Evolutionary conservation across 768 basidiomycete genomes (phyloP), one percentile per base, ranked within the genome.

Genomic region (Boletus sensibilis): DNA sequence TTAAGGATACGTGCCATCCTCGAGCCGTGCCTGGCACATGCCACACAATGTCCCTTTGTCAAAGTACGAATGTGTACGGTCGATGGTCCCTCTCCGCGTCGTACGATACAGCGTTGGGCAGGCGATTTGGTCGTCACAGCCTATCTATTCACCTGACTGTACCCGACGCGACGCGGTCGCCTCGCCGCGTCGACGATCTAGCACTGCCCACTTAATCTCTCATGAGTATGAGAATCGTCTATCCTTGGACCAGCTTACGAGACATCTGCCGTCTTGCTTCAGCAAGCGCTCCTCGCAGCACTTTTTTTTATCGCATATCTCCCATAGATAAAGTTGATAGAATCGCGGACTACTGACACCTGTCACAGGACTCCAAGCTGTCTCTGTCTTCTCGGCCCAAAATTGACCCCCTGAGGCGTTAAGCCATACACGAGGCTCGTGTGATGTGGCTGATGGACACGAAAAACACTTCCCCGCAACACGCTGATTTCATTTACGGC

Each of bases 381-480:
- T 16, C 31, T 34, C 38, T 33, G 29, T 16, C 43, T 48, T 47
- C 53, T 50, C 31, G 21, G 16, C 20, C 58, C 31, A 46, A 66
- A 54, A 18, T 55, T 10, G 33, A 31, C n/a, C 56, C 34, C 57
- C 45, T 64, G 55, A 56, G 61, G 39, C 7, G 27, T 52, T 18
- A 43, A 44, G 42, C 50, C 52, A 53, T 14, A 58, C 65, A 67
- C 60, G 65, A 67, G 65, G 66, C 47, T 46, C 48, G 20, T 65
- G 55, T 34, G 44, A 45, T 40, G 38, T 54, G 55, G 52, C 46
- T 45, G 13, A 2, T n/a, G 31, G 34, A 31, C 20, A 39, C 27
- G 38, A 37, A 56, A 64, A 47, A 49, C 33, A n/a, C 62, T 68
- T 68, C 66, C 67, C 66, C 66, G 46, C 66, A 68, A 59, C 67